Evolutionary conservation across 306 rosid species (phyloP), one percentile per base, ranked within the genome.

Genomic region (Vigna radiata): DNA sequence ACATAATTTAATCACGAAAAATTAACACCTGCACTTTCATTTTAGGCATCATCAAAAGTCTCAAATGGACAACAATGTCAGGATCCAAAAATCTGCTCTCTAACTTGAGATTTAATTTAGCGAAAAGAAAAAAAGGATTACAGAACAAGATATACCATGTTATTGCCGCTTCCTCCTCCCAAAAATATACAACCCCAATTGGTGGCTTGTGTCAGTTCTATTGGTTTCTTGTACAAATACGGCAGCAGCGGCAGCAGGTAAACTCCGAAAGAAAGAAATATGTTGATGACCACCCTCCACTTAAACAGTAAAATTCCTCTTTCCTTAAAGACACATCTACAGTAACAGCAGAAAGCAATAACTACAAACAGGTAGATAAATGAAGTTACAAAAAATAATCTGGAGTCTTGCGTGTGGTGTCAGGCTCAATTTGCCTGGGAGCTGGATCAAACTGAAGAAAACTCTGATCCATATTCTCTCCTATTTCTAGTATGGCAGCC

Each of bases 391-490:
- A 92, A 94, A 94, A 94, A 87, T 94, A 94, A 80, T 94, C 98
- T 1, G 98, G 98, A 71, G 98, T 94, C 95, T 91, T 94, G 91
- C 98, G 98, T 43, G 96, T 86, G 68, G 91, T 85, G 89, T 94
- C 98, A 0, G 98, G 98, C 81, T 94, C 98, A 66, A 94, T 89
- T 84, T 94, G 98, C 82, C 97, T 91, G 61, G 98, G 98, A 59
- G 98, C 98, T 10, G 98, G 98, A 77, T 94, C 98, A 87, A 94
- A 94, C 81, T 94, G 98, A 83, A 94, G 96, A 81, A 94, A 94
- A 82, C 92, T 91, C 89, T 91, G 98, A 79, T 94, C 97, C 98
- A 94, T 94, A 41, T 88, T 89, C 89, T 94, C 98, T 36, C 97
- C 98, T 41, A 94, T 89, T 82, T 94, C 98, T 82, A 94, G 89